phyloP scores from a whole-genome alignment of 2,329 filamentous ascomycete species.

The Xylaria arbuscula region DNA sequence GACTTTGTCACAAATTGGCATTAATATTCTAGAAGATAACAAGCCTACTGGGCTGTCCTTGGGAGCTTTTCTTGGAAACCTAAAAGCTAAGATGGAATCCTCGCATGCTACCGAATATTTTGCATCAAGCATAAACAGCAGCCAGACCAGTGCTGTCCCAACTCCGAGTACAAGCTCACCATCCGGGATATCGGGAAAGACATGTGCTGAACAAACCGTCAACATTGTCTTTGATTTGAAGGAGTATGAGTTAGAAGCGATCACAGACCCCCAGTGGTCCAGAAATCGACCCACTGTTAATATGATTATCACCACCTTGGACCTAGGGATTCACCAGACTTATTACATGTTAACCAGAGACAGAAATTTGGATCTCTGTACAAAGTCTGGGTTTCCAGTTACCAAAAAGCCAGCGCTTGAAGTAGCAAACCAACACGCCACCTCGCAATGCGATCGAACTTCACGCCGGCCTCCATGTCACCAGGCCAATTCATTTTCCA shows the following conservation, averaged over 20 bases:
- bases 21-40: background rate
- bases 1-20: background rate
- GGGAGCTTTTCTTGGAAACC: background rate
- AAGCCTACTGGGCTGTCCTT: background rate
- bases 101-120: too few relatives aligned
- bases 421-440: background rate
- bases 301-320: background rate
- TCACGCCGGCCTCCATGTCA: background rate
- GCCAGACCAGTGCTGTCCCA: background rate
- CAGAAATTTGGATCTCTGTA: background rate
- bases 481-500: background rate
- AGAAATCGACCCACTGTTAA: background rate
- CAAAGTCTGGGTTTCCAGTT: too few relatives aligned
- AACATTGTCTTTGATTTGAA: background rate
- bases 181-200: background rate
- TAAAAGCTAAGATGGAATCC: background rate
- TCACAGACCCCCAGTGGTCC: too few relatives aligned
- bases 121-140: background rate
- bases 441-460: background rate
- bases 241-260: background rate
- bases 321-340: background rate
- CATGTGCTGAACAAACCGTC: background rate
- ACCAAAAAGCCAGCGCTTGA: too few relatives aligned
- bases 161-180: background rate
- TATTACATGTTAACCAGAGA: conserved; percentile 10